A percentile compares a stretch with the other conserved stretches of the same genome.
phyloP scores from a whole-genome alignment of 352 stramenopile species.

The Phytophthora capsici region DNA sequence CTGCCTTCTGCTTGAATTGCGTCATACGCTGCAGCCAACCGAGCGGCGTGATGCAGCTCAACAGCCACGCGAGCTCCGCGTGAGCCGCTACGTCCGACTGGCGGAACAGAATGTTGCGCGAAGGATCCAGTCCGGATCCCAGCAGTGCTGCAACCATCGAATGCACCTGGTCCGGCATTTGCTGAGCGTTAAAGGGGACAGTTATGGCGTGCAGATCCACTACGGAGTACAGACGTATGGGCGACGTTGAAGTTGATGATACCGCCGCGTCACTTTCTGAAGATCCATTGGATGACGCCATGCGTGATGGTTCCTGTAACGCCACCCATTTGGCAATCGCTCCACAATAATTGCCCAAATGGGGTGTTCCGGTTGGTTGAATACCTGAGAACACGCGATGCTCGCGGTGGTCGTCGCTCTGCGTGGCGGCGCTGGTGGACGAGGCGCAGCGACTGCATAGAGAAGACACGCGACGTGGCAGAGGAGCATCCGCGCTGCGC shows the following conservation, averaged over 20 bases:
- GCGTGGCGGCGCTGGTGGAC: neutral
- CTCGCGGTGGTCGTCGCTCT: constrained; percentile 46
- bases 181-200: constrained; percentile 92
- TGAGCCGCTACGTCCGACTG: constrained; percentile 88
- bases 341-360: constrained; percentile 99
- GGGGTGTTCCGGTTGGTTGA: constrained; percentile 97
- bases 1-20: constrained; percentile 99
- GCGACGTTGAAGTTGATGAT: constrained; percentile 25
- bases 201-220: constrained; percentile 99
- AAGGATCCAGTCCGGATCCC: constrained; percentile 91
- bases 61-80: constrained; percentile 97
- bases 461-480: neutral
- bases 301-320: constrained; percentile 80
- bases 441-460: constrained; percentile 1
- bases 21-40: constrained; percentile 99
- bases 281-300: constrained; percentile 18
- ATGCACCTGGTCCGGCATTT: constrained; percentile 90
- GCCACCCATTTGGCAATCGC: constrained; percentile 98
- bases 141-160: constrained; percentile 95
- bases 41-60: constrained; percentile 98
- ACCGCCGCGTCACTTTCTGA: constrained; percentile 26
- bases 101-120: constrained; percentile 76
- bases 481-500: neutral
- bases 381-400: constrained; percentile 96
- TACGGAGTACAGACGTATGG: constrained; percentile 73